phyloP scores from a whole-genome alignment of 257 asterid species.

The Salvia rosmarinus region DNA sequence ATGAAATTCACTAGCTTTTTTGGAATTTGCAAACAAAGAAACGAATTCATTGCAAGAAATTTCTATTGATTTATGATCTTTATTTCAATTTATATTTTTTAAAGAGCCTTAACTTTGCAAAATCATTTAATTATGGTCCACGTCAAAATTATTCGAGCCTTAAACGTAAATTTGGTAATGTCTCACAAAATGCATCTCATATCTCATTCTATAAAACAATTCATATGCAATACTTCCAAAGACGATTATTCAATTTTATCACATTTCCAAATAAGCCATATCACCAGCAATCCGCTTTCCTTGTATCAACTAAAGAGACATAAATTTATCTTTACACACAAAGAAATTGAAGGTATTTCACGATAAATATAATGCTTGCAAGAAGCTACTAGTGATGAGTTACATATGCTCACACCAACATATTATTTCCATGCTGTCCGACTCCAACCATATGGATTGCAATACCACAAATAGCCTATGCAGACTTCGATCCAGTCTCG shows the following conservation, averaged over 20 bases:
- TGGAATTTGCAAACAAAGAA: no score
- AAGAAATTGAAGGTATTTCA: constrained; percentile 7
- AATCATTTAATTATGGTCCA: no score
- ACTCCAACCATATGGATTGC: constrained; percentile 31
- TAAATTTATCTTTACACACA: neutral
- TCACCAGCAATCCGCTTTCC: neutral
- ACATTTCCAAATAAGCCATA: neutral
- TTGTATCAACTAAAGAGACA: neutral
- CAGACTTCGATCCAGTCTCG: constrained; percentile 38
- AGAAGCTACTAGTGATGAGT: constrained; percentile 22
- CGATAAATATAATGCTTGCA: constrained; percentile 21
- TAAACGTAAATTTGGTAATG: no score
- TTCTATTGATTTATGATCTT: no score
- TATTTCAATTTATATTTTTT: no score
- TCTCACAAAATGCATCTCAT: no score
- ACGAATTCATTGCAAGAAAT: no score
- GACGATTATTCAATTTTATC: neutral
- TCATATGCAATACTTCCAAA: no score
- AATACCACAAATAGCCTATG: constrained; percentile 34
- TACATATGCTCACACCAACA: constrained; percentile 8
- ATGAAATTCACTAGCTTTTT: no score
- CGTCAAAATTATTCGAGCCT: no score
- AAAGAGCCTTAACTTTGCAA: no score
- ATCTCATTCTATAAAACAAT: no score
- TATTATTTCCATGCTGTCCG: constrained; percentile 14